Evolutionary conservation across 495 filamentous ascomycete genomes (phyloP), one percentile per base, ranked within the genome.

Genomic region (Hypomontagnella monticulosa): DNA sequence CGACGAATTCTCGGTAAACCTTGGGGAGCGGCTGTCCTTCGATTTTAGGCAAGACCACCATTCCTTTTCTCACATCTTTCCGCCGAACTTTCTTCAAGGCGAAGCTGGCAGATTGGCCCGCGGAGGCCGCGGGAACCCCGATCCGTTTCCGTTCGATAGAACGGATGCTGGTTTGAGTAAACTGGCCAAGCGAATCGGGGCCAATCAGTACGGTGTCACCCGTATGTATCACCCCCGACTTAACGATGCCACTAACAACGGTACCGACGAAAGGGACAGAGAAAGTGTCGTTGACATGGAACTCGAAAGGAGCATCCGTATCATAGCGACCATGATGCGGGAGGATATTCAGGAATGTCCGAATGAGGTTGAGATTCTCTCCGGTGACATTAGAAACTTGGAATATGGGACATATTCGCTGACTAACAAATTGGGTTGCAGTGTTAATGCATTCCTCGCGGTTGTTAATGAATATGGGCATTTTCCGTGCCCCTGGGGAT

Each of bases 241-340:
- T 97, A 53, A 97, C 90, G 38, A 99, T 93, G 0, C 95, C 95
- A 27, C 92, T 93, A 7, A 99, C 93, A 1, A 99, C 95, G 0
- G 95, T 99, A 18, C 95, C 95, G 7, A 97, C 93, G 71, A 97
- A 96, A 4, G 95, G 95, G 7, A 99, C 95, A n/a, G 93, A 97
- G 81, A 98, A 99, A 6, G 91, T 97, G 76, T 99, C 95, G 73
- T 98, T 99, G 72, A 99, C 85, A 58, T 97, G 88, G 69, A 97
- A 97, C 71, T 99, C 95, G 74, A 99, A 97, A 0, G 94, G 87
- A 0, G 90, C 93, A 37, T 92, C 85, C 4, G 88, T 80, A 70
- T 98, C 88, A 73, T 98, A 99, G 50, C 95, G 91, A 10, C 96
- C 95, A 61, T 97, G 92, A 64, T 97, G 92, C 2, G 95, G 95